Conservation (phyloP, 2,329 filamentous ascomycete genomes). For the Clonostachys rhizophaga region DNA sequence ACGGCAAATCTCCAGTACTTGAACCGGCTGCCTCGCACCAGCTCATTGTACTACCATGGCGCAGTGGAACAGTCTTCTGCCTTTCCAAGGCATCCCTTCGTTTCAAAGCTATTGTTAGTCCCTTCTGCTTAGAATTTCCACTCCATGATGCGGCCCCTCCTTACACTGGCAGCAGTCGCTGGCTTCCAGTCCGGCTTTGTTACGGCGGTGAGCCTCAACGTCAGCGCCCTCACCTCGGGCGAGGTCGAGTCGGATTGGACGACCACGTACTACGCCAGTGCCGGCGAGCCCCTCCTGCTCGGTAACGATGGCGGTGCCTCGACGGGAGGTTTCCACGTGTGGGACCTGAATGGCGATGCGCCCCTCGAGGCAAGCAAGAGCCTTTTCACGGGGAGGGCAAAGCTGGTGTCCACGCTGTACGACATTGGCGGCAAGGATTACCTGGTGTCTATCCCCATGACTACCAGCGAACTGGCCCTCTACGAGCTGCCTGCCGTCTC, state of each 20-base stretch:
- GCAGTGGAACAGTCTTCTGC: too few species aligned
- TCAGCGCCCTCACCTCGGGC: conserved; percentile 22
- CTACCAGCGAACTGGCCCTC: conserved; percentile 33
- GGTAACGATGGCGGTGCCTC: conserved; percentile 38
- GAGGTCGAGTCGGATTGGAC: conserved; percentile 35
- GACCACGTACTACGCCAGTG: conserved; percentile 27
- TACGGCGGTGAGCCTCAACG: conserved; percentile 11
- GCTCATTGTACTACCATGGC: too few species aligned
- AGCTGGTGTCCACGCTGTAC: conserved; percentile 33
- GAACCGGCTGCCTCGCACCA: too few species aligned
- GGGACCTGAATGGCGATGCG: conserved; percentile 19
- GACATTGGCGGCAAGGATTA: conserved; percentile 26
- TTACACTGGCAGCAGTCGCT: background rate
- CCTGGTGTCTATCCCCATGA: conserved; percentile 32
- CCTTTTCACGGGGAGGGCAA: conserved; percentile 34
- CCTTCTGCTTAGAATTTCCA: too few species aligned
- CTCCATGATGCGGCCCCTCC: too few species aligned
- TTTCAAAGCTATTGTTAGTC: too few species aligned
- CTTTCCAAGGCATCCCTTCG: too few species aligned
- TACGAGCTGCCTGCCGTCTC: conserved; percentile 25
- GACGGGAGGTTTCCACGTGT: conserved; percentile 35
- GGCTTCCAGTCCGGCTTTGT: background rate
- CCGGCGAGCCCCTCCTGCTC: conserved; percentile 26
- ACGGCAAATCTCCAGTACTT: too few species aligned
- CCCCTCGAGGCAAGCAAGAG: conserved; percentile 21